Evolutionary conservation across 768 basidiomycete species (phyloP), one percentile per base, ranked within the genome.

Genomic region (Cyclocybe cylindracea): DNA sequence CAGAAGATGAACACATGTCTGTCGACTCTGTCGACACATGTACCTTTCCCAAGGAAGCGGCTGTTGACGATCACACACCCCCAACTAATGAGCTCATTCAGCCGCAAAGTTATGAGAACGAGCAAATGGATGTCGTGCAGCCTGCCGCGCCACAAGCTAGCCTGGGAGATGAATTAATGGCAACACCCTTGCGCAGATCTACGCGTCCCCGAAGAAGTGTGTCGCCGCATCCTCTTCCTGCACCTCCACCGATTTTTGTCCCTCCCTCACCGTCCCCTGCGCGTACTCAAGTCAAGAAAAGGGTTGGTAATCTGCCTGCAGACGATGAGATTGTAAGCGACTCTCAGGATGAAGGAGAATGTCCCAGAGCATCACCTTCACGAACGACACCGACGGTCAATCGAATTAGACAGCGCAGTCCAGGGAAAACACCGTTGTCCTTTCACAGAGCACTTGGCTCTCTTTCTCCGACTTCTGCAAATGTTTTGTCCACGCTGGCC

Each of bases 391-490:
- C 53, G 19, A 39, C 49, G 7, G 51, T 50, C 14, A 45, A 51
- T 46, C 58, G 59, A 46, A 59, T 54, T 40, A 57, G 64, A 51
- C 50, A 53, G 53, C 52, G 66, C 13, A 56, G 60, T 58, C 54
- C 62, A 13, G 55, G 55, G 46, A 58, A 61, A 50, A 39, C 41
- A 19, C 53, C 57, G 44, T 42, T 51, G 18, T 56, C 62, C 39
- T 67, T 59, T 24, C 63, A 67, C 40, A 71, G 78, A 51, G 78
- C 78, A 62, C 64, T 84, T 24, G 74, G 77, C 11, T 83, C 83
- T 14, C 65, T 86, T 36, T 86, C 86, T n/a, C 85, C 86, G 2
- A 70, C 74, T 10, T 86, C 87, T 39, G 68, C 65, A 0, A 62
- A 65, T 38, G 52, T 70, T 5, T 51, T 70, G 34, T 49, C 59